phyloP scores from a whole-genome alignment of 345 rosid genomes.

The Kandelia obovata region DNA sequence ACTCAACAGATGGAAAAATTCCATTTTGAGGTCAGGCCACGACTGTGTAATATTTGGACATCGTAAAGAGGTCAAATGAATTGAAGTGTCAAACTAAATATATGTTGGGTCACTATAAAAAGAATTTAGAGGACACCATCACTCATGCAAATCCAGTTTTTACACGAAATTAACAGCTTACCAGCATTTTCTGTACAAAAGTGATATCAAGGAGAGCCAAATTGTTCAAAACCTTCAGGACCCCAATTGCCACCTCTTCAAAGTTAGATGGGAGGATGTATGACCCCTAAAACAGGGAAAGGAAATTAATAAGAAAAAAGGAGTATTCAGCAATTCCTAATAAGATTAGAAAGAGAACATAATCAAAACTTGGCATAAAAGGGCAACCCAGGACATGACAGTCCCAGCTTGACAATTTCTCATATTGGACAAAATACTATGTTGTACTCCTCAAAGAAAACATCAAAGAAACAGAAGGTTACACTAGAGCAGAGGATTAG shows the following conservation, averaged over 20 bases:
- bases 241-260: slow-evolving; percentile 76
- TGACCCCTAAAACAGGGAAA: slow-evolving; percentile 39
- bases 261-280: slow-evolving; percentile 66
- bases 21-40: slow-evolving; percentile 72
- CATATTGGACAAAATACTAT: not conserved
- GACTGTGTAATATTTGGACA: slow-evolving; percentile 40
- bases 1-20: slow-evolving; percentile 71
- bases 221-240: slow-evolving; percentile 66
- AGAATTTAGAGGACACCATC: slow-evolving; percentile 11
- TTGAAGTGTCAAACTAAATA: not conserved
- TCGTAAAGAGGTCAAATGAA: slow-evolving; percentile 3
- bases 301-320: not conserved
- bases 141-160: not conserved
- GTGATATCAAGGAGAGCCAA: slow-evolving; percentile 60
- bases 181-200: slow-evolving; percentile 65
- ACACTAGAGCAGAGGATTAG: not conserved
- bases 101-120: not conserved
- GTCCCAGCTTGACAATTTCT: not conserved
- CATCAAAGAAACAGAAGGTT: not conserved
- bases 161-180: slow-evolving; percentile 26
- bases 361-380: not conserved
- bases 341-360: not conserved
- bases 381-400: not conserved
- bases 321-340: not conserved
- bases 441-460: not conserved